Percentiles rank a stretch among this genome's conserved stretches.
These are phyloP conservation scores for Trichophyton simii DNA, from an alignment of 2,329 filamentous ascomycete species.

Conservation along the genomic window DNA sequence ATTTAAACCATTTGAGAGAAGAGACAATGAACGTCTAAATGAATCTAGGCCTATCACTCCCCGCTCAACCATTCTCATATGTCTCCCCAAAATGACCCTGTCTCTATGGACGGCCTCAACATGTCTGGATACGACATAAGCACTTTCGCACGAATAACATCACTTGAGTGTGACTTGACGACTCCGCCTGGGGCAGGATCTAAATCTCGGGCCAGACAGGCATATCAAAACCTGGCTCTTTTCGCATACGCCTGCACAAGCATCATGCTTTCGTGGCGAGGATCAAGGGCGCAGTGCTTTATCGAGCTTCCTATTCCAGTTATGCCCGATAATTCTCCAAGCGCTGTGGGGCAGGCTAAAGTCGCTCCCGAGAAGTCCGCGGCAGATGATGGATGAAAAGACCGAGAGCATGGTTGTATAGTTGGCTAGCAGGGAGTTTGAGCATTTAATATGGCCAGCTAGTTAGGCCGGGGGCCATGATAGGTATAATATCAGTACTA, in stretches of 20 bases:
- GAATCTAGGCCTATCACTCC: background rate
- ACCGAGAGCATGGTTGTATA: background rate
- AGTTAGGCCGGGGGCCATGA: background rate
- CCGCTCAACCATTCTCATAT: background rate
- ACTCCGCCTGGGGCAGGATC: background rate
- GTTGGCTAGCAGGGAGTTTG: background rate
- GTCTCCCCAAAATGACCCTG: background rate
- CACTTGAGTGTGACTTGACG: background rate
- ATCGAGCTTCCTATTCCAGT: slow-evolving; percentile 2
- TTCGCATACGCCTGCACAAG: too few relatives aligned
- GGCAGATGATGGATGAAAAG: background rate
- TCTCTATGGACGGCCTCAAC: too few relatives aligned
- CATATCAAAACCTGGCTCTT: too few relatives aligned
- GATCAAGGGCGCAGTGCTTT: background rate
- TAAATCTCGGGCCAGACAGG: too few relatives aligned
- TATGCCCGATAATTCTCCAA: background rate
- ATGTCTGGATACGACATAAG: background rate
- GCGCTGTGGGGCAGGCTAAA: background rate
- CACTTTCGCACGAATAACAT: background rate
- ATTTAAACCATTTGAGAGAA: background rate
- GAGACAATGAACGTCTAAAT: background rate
- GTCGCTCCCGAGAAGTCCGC: background rate
- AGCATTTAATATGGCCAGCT: background rate
- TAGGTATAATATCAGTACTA: background rate
- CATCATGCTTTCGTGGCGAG: background rate